These are phyloP conservation scores for Penicillium verrucosum DNA, from an alignment of 2,329 filamentous ascomycete species.

Conservation along the genomic window DNA sequence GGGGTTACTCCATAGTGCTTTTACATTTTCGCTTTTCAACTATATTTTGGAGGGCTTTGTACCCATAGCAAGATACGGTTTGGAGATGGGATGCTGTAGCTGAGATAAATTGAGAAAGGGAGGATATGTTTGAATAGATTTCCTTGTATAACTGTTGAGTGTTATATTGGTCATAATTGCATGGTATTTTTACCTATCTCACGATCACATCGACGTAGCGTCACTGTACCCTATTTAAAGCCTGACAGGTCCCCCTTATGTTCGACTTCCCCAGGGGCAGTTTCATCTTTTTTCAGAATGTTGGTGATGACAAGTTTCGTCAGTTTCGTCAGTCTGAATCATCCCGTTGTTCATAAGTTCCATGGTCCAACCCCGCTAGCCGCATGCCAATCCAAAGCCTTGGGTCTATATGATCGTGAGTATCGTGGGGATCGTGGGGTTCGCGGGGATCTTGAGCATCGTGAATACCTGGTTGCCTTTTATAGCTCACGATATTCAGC, in stretches of 20 bases:
- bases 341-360: constrained; percentile 18
- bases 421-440: neutral
- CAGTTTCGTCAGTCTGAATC: constrained; percentile 31
- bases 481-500: constrained; percentile 2
- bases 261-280: neutral
- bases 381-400: constrained; percentile 20
- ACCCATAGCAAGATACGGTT: constrained; percentile 16
- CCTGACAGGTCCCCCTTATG: neutral
- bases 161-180: constrained; percentile 26
- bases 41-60: constrained; percentile 19
- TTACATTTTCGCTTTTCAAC: constrained; percentile 5
- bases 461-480: neutral
- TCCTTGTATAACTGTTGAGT: constrained; percentile 14
- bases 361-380: constrained; percentile 23
- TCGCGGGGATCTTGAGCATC: neutral
- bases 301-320: constrained; percentile 31
- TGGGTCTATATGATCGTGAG: constrained; percentile 13
- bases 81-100: constrained; percentile 2
- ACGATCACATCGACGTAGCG: constrained; percentile 31
- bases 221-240: constrained; percentile 21
- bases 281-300: constrained; percentile 18
- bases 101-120: constrained; percentile 1
- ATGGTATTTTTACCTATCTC: constrained; percentile 20
- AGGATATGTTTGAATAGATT: constrained; percentile 17
- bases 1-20: neutral